phyloP scores from a whole-genome alignment of 768 basidiomycete genomes.

The Leccinum obscurum region DNA sequence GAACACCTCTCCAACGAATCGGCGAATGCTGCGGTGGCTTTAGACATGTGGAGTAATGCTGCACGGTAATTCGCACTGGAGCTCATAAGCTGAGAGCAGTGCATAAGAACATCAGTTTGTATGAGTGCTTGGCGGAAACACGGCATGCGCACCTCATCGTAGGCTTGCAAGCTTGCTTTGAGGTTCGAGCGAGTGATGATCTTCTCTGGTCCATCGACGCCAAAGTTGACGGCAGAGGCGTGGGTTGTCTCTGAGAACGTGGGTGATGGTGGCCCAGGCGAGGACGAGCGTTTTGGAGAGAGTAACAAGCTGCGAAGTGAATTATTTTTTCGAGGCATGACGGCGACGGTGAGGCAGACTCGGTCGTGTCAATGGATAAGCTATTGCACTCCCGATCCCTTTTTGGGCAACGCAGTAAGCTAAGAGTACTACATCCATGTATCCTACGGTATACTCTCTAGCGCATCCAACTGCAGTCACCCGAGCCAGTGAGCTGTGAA shows the following conservation, averaged over 20 bases:
- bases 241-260: slow-evolving; percentile 83
- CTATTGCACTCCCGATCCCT: slow-evolving; percentile 10
- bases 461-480: background rate
- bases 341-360: slow-evolving; percentile 15
- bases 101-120: slow-evolving; percentile 16
- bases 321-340: slow-evolving; percentile 53
- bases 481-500: slow-evolving; percentile 7
- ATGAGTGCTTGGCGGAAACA: background rate
- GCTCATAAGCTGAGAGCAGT: slow-evolving; percentile 60
- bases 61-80: slow-evolving; percentile 78
- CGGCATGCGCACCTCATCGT: slow-evolving; percentile 65
- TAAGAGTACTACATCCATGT: slow-evolving; percentile 1
- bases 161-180: slow-evolving; percentile 74
- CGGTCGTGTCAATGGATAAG: slow-evolving; percentile 14
- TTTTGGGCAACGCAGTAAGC: slow-evolving; percentile 16
- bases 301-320: slow-evolving; percentile 57
- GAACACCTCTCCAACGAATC: slow-evolving; percentile 84
- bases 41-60: slow-evolving; percentile 78
- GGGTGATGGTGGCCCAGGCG: slow-evolving; percentile 72
- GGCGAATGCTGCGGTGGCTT: slow-evolving; percentile 82
- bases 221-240: slow-evolving; percentile 76
- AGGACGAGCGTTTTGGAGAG: slow-evolving; percentile 44
- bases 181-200: slow-evolving; percentile 81
- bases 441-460: slow-evolving; percentile 12
- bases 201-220: slow-evolving; percentile 71